Evolutionary conservation across 2,329 filamentous ascomycete genomes (phyloP).

Genomic region (Cordyceps pruinosa): DNA sequence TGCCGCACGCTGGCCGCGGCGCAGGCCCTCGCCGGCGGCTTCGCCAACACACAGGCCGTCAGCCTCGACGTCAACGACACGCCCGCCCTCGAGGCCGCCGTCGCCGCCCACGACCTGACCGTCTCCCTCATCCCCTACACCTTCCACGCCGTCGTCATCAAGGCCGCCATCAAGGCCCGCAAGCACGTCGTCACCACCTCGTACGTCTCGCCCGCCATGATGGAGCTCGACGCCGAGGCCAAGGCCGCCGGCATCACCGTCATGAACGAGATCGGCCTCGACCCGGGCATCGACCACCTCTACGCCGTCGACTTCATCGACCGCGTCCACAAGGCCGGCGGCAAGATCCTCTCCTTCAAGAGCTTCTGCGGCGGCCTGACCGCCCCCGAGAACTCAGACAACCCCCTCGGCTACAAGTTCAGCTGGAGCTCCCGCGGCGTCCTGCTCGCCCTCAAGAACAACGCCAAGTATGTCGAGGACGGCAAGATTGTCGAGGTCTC

Average conservation of each 20-base stretch:
- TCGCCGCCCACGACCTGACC: conserved; percentile 72
- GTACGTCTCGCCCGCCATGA: conserved; percentile 89
- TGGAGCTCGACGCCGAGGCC: conserved; percentile 72
- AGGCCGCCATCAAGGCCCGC: conserved; percentile 86
- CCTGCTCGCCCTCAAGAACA: conserved; percentile 76
- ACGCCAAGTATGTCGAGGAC: conserved; percentile 75
- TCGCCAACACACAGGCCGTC: conserved; percentile 68
- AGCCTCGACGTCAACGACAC: conserved; percentile 77
- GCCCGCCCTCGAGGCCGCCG: conserved; percentile 69
- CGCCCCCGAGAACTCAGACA: conserved; percentile 66
- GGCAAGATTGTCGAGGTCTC: conserved; percentile 64
- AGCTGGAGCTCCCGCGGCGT: conserved; percentile 56
- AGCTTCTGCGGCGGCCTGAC: conserved; percentile 80
- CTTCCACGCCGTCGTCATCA: conserved; percentile 82
- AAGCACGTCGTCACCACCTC: conserved; percentile 94
- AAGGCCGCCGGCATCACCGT: conserved; percentile 93
- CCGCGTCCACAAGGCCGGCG: conserved; percentile 78
- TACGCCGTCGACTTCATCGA: conserved; percentile 83
- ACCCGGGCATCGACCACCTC: conserved; percentile 55
- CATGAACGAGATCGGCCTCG: conserved; percentile 88
- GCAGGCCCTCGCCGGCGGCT: conserved; percentile 64
- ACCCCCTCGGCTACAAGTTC: conserved; percentile 81
- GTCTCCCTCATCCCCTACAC: conserved; percentile 87
- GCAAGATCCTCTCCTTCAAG: conserved; percentile 76
- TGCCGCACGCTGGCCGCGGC: conserved; percentile 76